Conservation (phyloP, 345 rosid species). For the Cochlearia excelsa region DNA sequence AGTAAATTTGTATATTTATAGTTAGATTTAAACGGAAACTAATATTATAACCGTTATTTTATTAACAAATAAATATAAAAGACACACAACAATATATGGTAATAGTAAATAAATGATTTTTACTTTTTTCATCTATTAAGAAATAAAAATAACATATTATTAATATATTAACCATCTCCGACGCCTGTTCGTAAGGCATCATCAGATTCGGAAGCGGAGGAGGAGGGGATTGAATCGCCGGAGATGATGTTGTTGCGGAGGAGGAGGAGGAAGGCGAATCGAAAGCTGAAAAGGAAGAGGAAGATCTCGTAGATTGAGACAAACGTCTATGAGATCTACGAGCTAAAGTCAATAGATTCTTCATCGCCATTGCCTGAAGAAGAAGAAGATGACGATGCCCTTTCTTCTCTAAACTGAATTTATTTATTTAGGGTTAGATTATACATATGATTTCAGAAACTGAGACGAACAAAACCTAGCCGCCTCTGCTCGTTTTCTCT, state of each 20-base stretch:
- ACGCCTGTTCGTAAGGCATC: constrained; percentile 79
- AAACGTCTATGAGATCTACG: constrained; percentile 55
- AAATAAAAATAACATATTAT: too few species aligned
- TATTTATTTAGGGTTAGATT: constrained; percentile 37
- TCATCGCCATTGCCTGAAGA: constrained; percentile 41
- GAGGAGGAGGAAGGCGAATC: constrained; percentile 26
- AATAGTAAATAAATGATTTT: too few species aligned
- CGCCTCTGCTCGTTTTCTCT: too few species aligned
- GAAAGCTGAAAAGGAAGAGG: constrained; percentile 45
- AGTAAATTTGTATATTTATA: too few species aligned
- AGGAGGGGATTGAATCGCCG: constrained; percentile 31
- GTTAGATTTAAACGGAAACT: too few species aligned
- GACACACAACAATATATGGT: too few species aligned
- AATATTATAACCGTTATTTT: too few species aligned
- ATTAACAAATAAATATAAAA: too few species aligned
- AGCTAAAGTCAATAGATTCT: constrained; percentile 47
- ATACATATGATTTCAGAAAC: not conserved
- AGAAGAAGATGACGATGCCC: constrained; percentile 11
- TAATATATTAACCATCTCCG: constrained; percentile 49
- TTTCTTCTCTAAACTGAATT: constrained; percentile 13
- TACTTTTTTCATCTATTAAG: too few species aligned
- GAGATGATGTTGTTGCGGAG: not conserved
- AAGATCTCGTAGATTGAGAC: constrained; percentile 39
- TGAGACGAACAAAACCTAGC: too few species aligned
- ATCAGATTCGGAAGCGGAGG: not conserved